Evolutionary conservation across 345 rosid species (phyloP), one percentile per base, ranked within the genome.

Genomic region (Microcos paniculata): DNA sequence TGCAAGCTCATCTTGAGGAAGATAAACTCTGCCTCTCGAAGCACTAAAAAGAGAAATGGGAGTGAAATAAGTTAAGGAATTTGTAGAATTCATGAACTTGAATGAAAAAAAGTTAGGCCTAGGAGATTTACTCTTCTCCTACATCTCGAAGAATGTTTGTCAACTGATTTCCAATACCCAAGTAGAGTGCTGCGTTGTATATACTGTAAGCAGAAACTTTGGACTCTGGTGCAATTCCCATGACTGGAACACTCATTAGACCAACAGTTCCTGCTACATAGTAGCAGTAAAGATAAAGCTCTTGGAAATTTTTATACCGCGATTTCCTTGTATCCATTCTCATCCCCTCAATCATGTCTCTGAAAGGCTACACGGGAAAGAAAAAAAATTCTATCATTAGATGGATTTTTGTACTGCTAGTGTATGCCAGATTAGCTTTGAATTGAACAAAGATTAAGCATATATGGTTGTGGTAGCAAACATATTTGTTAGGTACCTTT

Each of bases 311-410:
- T 57, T 83, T 38, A 48, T 88, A 90, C 16, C 87, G 75, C n/a
- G 70, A 71, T 70, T 83, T 88, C 21, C 63, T 73, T 4, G 83
- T 77, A 62, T 90, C 92, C 91, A 90, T 85, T 80, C 92, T 83
- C 92, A 88, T 88, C 1, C 90, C 90, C 31, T 88, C 85, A 45
- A 87, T 77, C 94, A 90, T 87, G 87, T 88, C 92, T 70, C 74
- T 80, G 62, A 88, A 90, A 16, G 91, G 90, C 94, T 87, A 79
- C 12, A 30, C 71, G 45, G 66, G 26, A 55, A 16, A 46, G 4
- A 28, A 0, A 11, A 3, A 16, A 13, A 45, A 1, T 40, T n/a
- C 16, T 10, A 10, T 3, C 11, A 23, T 56, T 11, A 56, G 31
- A 24, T 24, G 14, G 62, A 56, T 56, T 56, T 56, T n/a, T 24